Conservation (phyloP, 2,329 filamentous ascomycete species). For the Sclerotinia subarctica region DNA sequence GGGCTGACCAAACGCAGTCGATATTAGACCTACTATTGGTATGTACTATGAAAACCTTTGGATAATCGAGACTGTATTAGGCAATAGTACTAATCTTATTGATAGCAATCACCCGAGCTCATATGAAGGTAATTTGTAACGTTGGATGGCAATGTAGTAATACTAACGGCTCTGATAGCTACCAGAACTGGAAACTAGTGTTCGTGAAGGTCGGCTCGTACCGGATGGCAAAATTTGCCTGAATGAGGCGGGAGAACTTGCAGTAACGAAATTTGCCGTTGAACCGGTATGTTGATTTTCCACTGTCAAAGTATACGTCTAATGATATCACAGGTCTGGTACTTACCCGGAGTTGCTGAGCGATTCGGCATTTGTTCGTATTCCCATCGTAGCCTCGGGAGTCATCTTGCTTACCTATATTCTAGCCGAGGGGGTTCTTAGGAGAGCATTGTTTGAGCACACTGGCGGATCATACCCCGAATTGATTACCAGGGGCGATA, state of each 20-base stretch:
- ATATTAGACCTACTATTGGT: constrained; percentile 41
- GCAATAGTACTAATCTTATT: constrained; percentile 23
- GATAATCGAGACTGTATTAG: background rate
- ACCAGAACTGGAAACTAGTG: constrained; percentile 89
- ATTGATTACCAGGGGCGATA: constrained; percentile 88
- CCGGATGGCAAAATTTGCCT: constrained; percentile 83
- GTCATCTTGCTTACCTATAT: constrained; percentile 60
- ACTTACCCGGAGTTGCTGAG: constrained; percentile 82
- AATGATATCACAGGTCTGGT: constrained; percentile 58
- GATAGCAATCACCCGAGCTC: constrained; percentile 39
- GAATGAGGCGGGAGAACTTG: constrained; percentile 80
- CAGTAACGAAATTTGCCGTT: constrained; percentile 94
- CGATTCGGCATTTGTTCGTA: constrained; percentile 70
- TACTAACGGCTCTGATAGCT: constrained; percentile 46
- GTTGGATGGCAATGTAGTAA: background rate
- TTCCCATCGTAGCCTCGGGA: constrained; percentile 16
- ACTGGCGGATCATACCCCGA: constrained; percentile 96
- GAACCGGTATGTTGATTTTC: constrained; percentile 70
- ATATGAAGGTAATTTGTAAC: constrained; percentile 37
- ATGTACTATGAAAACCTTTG: constrained; percentile 8
- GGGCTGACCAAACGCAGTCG: constrained; percentile 35
- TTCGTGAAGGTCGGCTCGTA: constrained; percentile 71
- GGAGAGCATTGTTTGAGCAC: constrained; percentile 87
- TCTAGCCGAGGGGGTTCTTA: constrained; percentile 83
- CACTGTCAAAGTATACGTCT: constrained; percentile 64